A percentile compares a stretch with the other conserved stretches of the same genome.
phyloP scores from a whole-genome alignment of 768 basidiomycete species.

The Lactarius quietus region DNA sequence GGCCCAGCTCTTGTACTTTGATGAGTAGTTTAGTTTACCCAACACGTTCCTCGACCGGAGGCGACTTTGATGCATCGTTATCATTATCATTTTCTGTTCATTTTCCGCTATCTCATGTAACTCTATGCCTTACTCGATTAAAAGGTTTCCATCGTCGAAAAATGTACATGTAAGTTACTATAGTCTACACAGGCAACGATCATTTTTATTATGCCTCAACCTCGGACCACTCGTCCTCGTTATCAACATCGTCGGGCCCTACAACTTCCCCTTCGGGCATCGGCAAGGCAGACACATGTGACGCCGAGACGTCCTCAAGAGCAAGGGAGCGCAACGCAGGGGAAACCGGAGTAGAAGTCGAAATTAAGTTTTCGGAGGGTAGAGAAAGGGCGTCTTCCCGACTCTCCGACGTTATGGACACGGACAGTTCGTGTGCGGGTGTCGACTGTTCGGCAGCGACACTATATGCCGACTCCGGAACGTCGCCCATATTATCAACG shows the following conservation, averaged over 20 bases:
- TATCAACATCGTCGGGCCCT: neutral
- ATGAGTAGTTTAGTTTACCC: no score
- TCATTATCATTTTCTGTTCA: no score
- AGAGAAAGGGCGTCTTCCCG: neutral
- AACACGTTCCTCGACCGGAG: no score
- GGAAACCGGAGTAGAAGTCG: constrained; percentile 9
- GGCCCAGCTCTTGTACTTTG: no score
- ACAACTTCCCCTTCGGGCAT: neutral
- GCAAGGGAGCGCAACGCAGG: neutral
- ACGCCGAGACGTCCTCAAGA: neutral
- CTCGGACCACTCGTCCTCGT: constrained; percentile 12
- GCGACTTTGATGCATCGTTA: no score
- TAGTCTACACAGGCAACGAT: neutral
- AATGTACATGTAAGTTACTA: neutral
- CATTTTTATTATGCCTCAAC: neutral
- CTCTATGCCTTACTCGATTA: no score
- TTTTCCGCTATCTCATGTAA: no score
- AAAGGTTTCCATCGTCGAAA: neutral
- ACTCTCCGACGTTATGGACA: neutral
- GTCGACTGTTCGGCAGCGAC: neutral
- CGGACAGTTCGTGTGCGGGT: neutral
- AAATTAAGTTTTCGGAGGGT: neutral
- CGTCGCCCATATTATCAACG: neutral
- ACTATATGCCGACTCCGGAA: neutral
- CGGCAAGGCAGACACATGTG: neutral